phyloP scores from a whole-genome alignment of 2,329 filamentous ascomycete species.

The Ophiocordyceps unilateralis region DNA sequence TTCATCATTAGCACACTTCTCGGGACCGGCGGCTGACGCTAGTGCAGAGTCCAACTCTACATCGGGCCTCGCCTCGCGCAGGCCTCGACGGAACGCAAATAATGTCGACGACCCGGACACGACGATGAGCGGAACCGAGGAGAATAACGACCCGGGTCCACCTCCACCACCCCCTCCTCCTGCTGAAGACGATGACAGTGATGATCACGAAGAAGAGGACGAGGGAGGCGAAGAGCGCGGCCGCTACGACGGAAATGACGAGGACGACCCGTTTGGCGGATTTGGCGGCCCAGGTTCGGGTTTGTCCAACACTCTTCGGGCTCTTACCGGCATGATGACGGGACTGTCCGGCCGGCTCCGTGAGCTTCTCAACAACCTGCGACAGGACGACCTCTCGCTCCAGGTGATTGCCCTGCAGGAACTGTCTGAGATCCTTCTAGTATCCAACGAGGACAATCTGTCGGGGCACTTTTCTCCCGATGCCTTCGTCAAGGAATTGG shows the following conservation, averaged over 20 bases:
- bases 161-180: constrained; percentile 26
- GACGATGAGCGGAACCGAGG: constrained; percentile 53
- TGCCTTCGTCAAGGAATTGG: constrained; percentile 86
- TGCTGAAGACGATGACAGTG: constrained; percentile 19
- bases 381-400: constrained; percentile 71
- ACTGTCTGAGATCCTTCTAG: constrained; percentile 77
- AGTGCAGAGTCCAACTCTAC: constrained; percentile 15
- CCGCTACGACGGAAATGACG: constrained; percentile 40
- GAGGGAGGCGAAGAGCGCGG: constrained; percentile 29
- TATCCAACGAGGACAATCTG: constrained; percentile 92
- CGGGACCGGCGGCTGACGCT: constrained; percentile 1
- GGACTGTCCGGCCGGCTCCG: constrained; percentile 66
- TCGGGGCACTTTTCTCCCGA: constrained; percentile 91
- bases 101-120: constrained; percentile 44
- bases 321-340: constrained; percentile 82
- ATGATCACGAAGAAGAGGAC: constrained; percentile 12
- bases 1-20: not conserved
- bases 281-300: constrained; percentile 53
- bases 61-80: constrained; percentile 22
- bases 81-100: constrained; percentile 36
- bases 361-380: constrained; percentile 58
- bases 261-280: constrained; percentile 43
- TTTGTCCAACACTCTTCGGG: constrained; percentile 66
- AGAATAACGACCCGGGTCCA: constrained; percentile 24
- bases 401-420: constrained; percentile 89